These are phyloP conservation scores for Murraya koenigii DNA, from an alignment of 345 rosid genomes.

Conservation along the genomic window DNA sequence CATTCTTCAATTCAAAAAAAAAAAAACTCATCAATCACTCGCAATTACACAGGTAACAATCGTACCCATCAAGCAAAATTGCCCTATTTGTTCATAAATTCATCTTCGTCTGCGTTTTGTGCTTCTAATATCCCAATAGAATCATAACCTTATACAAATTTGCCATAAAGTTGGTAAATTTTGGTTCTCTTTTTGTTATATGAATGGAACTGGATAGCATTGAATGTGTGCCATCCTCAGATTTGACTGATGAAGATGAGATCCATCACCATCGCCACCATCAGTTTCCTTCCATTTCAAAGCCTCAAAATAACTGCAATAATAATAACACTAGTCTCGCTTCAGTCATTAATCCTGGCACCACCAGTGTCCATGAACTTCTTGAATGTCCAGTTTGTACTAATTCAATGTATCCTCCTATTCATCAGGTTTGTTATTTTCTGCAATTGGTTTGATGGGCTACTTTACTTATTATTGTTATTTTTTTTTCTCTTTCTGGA, in stretches of 20 bases:
- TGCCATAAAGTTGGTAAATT: neutral
- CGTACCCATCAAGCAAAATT: constrained; percentile 4
- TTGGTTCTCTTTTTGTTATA: constrained; percentile 9
- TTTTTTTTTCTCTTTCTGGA: neutral
- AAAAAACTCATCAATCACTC: neutral
- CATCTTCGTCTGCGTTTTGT: neutral
- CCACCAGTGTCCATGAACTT: constrained; percentile 92
- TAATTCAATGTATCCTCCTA: constrained; percentile 97
- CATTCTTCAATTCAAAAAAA: neutral
- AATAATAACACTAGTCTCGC: constrained; percentile 36
- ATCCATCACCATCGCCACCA: constrained; percentile 60
- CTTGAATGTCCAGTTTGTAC: constrained; percentile 97
- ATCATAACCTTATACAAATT: constrained; percentile 17
- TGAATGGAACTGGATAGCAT: constrained; percentile 73
- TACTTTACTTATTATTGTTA: neutral
- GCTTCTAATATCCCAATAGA: neutral
- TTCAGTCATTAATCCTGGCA: constrained; percentile 52
- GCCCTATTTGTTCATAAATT: neutral
- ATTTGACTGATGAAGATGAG: constrained; percentile 81
- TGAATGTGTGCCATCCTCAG: constrained; percentile 72
- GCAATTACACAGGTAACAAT: neutral
- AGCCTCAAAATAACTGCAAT: constrained; percentile 42
- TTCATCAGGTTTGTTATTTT: constrained; percentile 67
- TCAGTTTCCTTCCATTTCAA: constrained; percentile 51
- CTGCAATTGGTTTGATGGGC: constrained; percentile 1